Evolutionary conservation across 2,329 filamentous ascomycete genomes (phyloP).

Genomic region (Calonectria naviculata): DNA sequence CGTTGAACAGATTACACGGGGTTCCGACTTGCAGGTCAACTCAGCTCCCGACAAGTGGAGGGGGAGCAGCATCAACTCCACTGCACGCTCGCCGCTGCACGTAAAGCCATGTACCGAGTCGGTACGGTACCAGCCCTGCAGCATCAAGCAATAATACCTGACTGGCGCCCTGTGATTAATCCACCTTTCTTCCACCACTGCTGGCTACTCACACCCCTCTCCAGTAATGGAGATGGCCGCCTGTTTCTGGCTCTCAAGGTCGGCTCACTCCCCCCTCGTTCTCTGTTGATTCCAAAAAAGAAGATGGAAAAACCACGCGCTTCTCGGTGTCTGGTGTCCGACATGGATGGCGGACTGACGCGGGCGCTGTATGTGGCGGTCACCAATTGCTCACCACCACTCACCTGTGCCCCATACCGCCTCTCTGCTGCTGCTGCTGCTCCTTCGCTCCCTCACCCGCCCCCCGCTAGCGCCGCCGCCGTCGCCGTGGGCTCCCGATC

Average conservation of each 20-base stretch:
- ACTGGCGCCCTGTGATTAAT: not conserved
- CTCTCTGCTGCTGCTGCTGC: not conserved
- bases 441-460: not conserved
- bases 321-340: slow-evolving; percentile 32
- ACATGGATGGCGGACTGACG: not conserved
- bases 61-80: not conserved
- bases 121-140: not conserved
- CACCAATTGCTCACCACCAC: not conserved
- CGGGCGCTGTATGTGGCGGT: not conserved
- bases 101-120: not conserved
- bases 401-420: not conserved
- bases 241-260: slow-evolving; percentile 8
- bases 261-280: not conserved
- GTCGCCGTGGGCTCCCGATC: not conserved
- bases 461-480: not conserved
- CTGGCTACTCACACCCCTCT: not conserved
- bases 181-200: not conserved
- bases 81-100: not conserved
- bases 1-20: not conserved
- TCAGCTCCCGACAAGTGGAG: not conserved
- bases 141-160: not conserved
- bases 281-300: slow-evolving; percentile 24
- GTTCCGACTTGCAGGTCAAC: not conserved
- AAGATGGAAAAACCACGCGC: slow-evolving; percentile 24
- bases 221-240: slow-evolving; percentile 2